These are phyloP conservation scores for Fulvia fulva DNA, from an alignment of 2,329 filamentous ascomycete genomes.

Conservation along the genomic window DNA sequence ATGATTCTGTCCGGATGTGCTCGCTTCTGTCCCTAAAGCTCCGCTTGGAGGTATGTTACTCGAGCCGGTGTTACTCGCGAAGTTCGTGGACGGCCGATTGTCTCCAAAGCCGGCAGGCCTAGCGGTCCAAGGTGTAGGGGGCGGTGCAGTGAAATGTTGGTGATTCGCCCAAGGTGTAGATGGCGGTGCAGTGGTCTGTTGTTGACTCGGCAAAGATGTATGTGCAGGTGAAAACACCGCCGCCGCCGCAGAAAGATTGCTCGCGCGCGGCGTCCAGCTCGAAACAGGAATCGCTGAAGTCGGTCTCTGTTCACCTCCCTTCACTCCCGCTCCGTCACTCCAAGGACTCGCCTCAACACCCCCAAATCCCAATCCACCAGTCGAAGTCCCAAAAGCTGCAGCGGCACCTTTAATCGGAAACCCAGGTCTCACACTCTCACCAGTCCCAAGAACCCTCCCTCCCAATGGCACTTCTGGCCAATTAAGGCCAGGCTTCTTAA, in stretches of 20 bases:
- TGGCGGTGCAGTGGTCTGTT: neutral
- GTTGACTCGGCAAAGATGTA: no score
- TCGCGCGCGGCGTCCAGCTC: no score
- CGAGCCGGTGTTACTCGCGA: no score
- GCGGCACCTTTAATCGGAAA: neutral
- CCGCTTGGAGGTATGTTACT: neutral
- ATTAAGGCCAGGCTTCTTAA: neutral
- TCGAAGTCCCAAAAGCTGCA: neutral
- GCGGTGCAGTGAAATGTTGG: neutral
- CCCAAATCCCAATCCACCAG: neutral
- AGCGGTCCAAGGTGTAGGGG: neutral
- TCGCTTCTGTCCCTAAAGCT: neutral
- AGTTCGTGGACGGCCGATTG: neutral
- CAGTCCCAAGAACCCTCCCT: neutral
- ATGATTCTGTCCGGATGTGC: neutral
- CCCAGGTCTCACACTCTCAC: neutral
- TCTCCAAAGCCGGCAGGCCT: neutral
- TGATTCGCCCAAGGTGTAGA: neutral
- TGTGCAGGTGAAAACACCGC: no score
- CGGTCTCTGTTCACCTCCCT: neutral
- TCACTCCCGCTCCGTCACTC: neutral
- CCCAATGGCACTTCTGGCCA: no score
- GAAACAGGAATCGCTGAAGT: no score
- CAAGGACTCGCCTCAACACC: neutral
- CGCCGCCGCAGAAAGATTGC: no score